phyloP scores from a whole-genome alignment of 768 basidiomycete species.

The Mycena alexandri region DNA sequence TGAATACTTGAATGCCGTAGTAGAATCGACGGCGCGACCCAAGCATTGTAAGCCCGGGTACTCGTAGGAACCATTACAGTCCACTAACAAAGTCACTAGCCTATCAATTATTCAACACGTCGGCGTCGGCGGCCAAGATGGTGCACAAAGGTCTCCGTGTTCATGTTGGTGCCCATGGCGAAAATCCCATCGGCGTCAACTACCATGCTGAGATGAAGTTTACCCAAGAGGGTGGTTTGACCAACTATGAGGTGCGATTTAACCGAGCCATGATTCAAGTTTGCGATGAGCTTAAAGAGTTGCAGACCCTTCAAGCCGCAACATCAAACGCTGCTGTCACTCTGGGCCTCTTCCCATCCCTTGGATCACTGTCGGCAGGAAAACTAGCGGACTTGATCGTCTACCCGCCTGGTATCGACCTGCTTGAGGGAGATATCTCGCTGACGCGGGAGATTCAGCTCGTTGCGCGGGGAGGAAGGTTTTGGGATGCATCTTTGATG shows the following conservation, averaged over 20 bases:
- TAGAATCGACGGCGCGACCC: conserved; percentile 74
- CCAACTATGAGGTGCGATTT: conserved; percentile 71
- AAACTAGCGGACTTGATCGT: conserved; percentile 82
- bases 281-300: neutral
- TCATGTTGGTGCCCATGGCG: conserved; percentile 82
- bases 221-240: conserved; percentile 71
- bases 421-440: conserved; percentile 65
- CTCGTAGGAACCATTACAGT: neutral
- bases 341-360: conserved; percentile 69
- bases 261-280: neutral
- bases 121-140: conserved; percentile 76
- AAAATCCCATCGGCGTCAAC: conserved; percentile 78
- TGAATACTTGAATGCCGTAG: conserved; percentile 69
- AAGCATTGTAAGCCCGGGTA: conserved; percentile 59
- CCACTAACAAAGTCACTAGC: conserved; percentile 54
- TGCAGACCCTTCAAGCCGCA: conserved; percentile 75
- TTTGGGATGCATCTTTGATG: conserved; percentile 79
- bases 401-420: conserved; percentile 71
- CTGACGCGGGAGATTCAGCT: conserved; percentile 64
- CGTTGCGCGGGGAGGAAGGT: conserved; percentile 75
- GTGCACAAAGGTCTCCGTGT: conserved; percentile 70
- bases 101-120: conserved; percentile 76
- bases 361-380: conserved; percentile 73
- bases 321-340: conserved; percentile 75
- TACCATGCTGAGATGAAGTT: conserved; percentile 84